Evolutionary conservation across 768 basidiomycete species (phyloP).

Genomic region (Pleurotus salmoneostramineus): DNA sequence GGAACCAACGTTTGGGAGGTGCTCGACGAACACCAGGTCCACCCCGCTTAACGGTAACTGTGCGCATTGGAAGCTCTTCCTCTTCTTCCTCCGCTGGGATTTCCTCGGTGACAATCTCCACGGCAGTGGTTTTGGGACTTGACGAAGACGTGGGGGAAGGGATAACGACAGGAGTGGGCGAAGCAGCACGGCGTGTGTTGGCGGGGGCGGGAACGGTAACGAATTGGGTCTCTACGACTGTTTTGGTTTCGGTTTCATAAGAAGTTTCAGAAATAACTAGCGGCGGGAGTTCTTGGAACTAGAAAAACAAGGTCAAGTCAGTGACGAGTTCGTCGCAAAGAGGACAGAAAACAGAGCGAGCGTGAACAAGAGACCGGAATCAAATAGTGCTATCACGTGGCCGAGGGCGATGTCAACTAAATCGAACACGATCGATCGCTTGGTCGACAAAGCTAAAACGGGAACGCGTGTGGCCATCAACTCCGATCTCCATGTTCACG

Average conservation of each 20-base stretch:
- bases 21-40: conserved; percentile 33
- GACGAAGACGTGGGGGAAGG: conserved; percentile 54
- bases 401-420: conserved; percentile 31
- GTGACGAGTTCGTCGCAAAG: conserved; percentile 28
- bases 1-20: conserved; percentile 56
- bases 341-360: conserved; percentile 20
- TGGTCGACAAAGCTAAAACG: conserved; percentile 17
- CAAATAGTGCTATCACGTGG: conserved; percentile 36
- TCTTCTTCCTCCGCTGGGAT: conserved; percentile 40
- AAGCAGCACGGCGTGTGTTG: conserved; percentile 71
- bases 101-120: conserved; percentile 66
- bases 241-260: conserved; percentile 62
- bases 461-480: conserved; percentile 30
- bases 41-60: conserved; percentile 37
- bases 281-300: conserved; percentile 45
- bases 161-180: conserved; percentile 64
- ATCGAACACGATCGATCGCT: conserved; percentile 25
- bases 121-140: conserved; percentile 71
- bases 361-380: conserved; percentile 15
- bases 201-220: conserved; percentile 73
- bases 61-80: conserved; percentile 32
- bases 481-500: conserved; percentile 30
- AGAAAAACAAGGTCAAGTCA: conserved; percentile 26
- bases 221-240: conserved; percentile 60
- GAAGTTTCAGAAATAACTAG: conserved; percentile 40